Conservation (phyloP, 1,284 basidiomycete genomes). For the Inonotus obliquus region DNA sequence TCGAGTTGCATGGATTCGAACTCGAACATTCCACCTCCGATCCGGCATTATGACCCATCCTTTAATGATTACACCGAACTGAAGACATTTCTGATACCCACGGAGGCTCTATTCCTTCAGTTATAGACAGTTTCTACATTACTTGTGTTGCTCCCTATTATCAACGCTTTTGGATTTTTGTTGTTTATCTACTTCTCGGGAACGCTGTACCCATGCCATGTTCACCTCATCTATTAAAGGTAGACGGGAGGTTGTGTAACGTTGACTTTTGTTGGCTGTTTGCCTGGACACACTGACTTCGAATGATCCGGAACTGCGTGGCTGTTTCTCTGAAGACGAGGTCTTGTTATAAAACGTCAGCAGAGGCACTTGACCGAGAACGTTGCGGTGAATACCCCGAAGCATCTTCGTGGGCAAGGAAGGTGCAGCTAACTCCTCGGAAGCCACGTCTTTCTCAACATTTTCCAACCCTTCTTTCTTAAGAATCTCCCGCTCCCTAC, state of each 20-base stretch:
- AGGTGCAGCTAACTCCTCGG: constrained; percentile 11
- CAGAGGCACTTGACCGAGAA: constrained; percentile 54
- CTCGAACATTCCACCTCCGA: constrained; percentile 42
- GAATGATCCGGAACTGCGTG: constrained; percentile 22
- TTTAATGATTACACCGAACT: background rate
- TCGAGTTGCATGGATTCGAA: constrained; percentile 76
- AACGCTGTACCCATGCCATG: constrained; percentile 31
- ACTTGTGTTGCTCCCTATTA: constrained; percentile 9
- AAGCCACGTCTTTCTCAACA: constrained; percentile 27
- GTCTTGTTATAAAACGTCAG: constrained; percentile 32
- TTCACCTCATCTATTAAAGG: constrained; percentile 29
- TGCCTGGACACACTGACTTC: constrained; percentile 29
- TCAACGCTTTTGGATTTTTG: background rate
- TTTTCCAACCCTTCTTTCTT: background rate
- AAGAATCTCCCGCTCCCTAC: constrained; percentile 7
- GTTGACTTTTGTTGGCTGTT: constrained; percentile 23
- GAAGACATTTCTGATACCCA: background rate
- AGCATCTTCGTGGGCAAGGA: constrained; percentile 53
- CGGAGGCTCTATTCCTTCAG: background rate
- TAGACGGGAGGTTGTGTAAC: constrained; percentile 16
- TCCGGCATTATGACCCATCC: background rate
- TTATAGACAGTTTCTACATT: constrained; percentile 3
- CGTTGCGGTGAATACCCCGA: constrained; percentile 57
- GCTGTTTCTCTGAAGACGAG: constrained; percentile 2
- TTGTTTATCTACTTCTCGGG: constrained; percentile 18